Evolutionary conservation across 2,329 filamentous ascomycete genomes (phyloP), one percentile per base, ranked within the genome.

Genomic region (Trichoderma oligosporum): DNA sequence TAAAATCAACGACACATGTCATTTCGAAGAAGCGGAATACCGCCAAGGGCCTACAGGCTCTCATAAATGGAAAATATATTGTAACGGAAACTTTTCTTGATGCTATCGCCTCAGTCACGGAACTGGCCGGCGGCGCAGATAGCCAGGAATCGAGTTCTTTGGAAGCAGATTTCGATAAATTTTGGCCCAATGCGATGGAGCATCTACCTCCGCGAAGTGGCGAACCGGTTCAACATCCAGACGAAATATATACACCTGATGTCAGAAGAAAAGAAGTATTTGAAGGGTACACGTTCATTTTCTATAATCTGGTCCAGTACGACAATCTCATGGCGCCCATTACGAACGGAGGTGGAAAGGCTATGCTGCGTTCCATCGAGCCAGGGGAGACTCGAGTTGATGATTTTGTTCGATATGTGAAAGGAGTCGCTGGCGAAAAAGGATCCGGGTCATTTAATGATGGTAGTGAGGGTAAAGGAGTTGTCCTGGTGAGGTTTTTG

Each of bases 1-100:
- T 80, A 24, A 79, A 76, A 14, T 75, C 81, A 25, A 97, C 93
- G 0, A 96, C 93, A 0, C 92, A 97, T 71, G 88, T 96, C 9
- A 85, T 97, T 31, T 86, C 90, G 7, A 89, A 85, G 70, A 97
- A 96, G 73, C 82, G 94, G 46, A 99, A 97, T 70, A 93, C 91
- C 0, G 82, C 92, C 0, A 91, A 91, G 63, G 90, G 89, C 0
- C 78, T 99, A 2, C 91, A 95, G 67, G 93, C 90, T 2, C 77
- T 99, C 8, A 86, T 97, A 35, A 88, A 91, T 65, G 91, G 83
- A 12, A 87, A 82, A 70, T 83, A 85, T 63, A 86, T 97, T 39
- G 91, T 97, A 9, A 83, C 83, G 3, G 78, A 82, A 56, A 79
- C 81, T 0, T 97, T 88, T 63, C 77, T 96, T 12, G 84, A 91